phyloP scores from a whole-genome alignment of 257 asterid species.

The Ajuga chamaepitys region DNA sequence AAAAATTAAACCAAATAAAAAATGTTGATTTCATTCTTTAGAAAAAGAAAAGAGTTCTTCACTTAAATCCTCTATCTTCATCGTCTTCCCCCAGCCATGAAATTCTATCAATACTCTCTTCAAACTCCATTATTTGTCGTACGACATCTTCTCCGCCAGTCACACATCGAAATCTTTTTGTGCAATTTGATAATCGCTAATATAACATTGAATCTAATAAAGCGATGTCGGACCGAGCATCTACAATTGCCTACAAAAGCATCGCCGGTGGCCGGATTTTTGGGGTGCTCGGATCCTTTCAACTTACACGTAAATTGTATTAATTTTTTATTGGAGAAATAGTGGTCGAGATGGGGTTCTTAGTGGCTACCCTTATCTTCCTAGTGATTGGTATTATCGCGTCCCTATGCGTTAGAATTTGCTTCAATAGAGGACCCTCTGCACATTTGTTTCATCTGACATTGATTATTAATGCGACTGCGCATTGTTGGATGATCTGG shows the following conservation, averaged over 20 bases:
- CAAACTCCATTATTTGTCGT: too few species aligned
- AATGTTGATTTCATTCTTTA: too few species aligned
- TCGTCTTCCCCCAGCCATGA: too few species aligned
- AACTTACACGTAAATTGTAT: constrained; percentile 10
- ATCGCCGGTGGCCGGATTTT: constrained; percentile 15
- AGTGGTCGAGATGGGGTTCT: constrained; percentile 57
- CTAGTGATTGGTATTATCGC: constrained; percentile 68
- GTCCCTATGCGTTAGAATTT: constrained; percentile 57
- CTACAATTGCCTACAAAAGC: constrained; percentile 16
- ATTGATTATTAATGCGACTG: constrained; percentile 70
- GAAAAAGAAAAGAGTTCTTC: too few species aligned
- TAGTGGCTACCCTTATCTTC: constrained; percentile 67
- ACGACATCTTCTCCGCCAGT: too few species aligned
- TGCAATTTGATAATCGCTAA: neutral
- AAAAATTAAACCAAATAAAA: too few species aligned
- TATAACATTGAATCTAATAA: constrained; percentile 11
- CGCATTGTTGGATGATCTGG: constrained; percentile 57
- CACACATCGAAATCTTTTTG: neutral
- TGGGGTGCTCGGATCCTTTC: neutral
- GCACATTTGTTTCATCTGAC: constrained; percentile 89
- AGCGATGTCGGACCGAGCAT: constrained; percentile 27
- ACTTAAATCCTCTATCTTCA: too few species aligned
- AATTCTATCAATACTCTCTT: too few species aligned
- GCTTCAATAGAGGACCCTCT: constrained; percentile 90
- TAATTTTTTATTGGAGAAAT: neutral